phyloP scores from a whole-genome alignment of 2,329 filamentous ascomycete genomes.

The Botrytis elliptica region DNA sequence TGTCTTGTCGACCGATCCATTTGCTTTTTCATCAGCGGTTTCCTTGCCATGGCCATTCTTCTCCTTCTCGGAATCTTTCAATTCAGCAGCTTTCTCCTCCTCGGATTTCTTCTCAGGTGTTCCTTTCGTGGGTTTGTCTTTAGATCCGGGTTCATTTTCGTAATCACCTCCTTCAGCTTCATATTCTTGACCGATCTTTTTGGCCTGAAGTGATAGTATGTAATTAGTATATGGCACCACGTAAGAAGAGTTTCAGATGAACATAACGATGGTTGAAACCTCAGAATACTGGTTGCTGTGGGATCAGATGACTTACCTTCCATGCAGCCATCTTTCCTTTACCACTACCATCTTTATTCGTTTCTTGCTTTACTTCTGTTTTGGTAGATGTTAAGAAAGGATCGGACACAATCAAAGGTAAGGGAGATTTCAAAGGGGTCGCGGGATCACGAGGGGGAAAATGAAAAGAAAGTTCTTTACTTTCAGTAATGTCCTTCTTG shows the following conservation, averaged over 20 bases:
- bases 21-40: background rate
- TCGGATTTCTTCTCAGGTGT: conserved; percentile 41
- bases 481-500: conserved; percentile 46
- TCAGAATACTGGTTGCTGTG: background rate
- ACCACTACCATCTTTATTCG: conserved; percentile 31
- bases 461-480: conserved; percentile 26
- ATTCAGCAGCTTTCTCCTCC: conserved; percentile 24
- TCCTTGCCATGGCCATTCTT: conserved; percentile 21
- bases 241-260: background rate
- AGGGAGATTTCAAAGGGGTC: background rate
- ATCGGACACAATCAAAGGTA: background rate
- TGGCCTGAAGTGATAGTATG: conserved; percentile 35
- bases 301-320: conserved; percentile 39
- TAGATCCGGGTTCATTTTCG: conserved; percentile 44
- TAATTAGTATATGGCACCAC: background rate
- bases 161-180: conserved; percentile 43
- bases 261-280: background rate
- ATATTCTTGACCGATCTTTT: conserved; percentile 46
- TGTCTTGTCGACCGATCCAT: conserved; percentile 5
- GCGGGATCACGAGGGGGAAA: background rate
- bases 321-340: conserved; percentile 49
- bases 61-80: conserved; percentile 10
- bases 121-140: conserved; percentile 47
- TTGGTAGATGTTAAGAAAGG: conserved; percentile 2
- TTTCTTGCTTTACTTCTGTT: conserved; percentile 22